phyloP scores from a whole-genome alignment of 176 grass and related monocot genomes.

The Oryza meridionalis region DNA sequence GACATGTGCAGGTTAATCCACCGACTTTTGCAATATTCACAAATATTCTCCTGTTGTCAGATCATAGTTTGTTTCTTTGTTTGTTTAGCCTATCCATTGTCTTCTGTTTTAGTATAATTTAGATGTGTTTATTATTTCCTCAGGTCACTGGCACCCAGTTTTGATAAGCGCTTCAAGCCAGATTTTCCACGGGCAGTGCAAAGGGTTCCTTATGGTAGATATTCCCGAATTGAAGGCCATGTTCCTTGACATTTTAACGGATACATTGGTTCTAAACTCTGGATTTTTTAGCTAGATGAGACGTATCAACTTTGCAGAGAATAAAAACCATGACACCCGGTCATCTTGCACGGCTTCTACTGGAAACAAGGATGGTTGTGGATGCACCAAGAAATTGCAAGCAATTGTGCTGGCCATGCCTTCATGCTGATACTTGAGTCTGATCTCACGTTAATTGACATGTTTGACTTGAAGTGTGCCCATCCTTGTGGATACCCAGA shows the following conservation, averaged over 20 bases:
- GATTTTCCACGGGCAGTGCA: slow-evolving; percentile 47
- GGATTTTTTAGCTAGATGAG: slow-evolving; percentile 21
- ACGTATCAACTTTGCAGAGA: not conserved
- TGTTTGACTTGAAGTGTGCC: not conserved
- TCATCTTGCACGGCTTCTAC: not conserved
- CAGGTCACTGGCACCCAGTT: slow-evolving; percentile 47
- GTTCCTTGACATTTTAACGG: slow-evolving; percentile 38
- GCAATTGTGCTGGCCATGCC: not conserved
- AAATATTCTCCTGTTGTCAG: slow-evolving; percentile 20
- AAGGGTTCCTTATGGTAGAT: slow-evolving; percentile 58
- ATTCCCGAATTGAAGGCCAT: slow-evolving; percentile 56
- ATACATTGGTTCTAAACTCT: slow-evolving; percentile 15
- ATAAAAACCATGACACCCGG: slow-evolving; percentile 17
- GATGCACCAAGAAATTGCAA: not conserved
- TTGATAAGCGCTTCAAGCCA: slow-evolving; percentile 60
- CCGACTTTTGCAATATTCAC: not conserved
- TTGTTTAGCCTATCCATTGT: slow-evolving; percentile 1
- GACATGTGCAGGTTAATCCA: slow-evolving; percentile 20
- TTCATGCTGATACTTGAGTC: not conserved
- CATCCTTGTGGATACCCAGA: slow-evolving; percentile 8
- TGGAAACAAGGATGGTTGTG: not conserved
- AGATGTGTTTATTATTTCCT: slow-evolving; percentile 2
- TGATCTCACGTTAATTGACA: not conserved
- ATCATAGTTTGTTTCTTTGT: not conserved
- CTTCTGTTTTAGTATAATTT: slow-evolving; percentile 15